Percentiles rank a stretch among this genome's conserved stretches.
Evolutionary conservation across 352 stramenopile species (phyloP).

Genomic region (Phytophthora crassamura): DNA sequence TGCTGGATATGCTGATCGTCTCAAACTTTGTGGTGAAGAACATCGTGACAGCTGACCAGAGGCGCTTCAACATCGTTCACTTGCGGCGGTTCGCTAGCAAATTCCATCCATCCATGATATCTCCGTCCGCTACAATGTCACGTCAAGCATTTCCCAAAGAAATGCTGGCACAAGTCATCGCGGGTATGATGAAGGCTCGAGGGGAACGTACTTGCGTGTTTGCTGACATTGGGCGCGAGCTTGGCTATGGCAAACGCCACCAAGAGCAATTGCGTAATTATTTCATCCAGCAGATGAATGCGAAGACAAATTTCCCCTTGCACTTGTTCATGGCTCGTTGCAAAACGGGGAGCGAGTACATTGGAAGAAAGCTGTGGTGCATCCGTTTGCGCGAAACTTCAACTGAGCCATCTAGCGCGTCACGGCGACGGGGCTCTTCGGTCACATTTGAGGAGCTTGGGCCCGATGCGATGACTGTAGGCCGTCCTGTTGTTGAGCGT

Average conservation of each 20-base stretch:
- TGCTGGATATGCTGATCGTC: constrained; percentile 81
- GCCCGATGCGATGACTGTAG: constrained; percentile 25
- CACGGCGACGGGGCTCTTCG: constrained; percentile 15
- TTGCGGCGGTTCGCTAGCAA: constrained; percentile 64
- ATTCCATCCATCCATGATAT: constrained; percentile 81
- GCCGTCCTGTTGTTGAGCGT: constrained; percentile 62
- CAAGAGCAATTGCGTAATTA: constrained; percentile 86
- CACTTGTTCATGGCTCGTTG: constrained; percentile 86
- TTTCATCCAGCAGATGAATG: constrained; percentile 79
- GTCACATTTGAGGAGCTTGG: constrained; percentile 35
- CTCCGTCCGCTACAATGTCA: constrained; percentile 55
- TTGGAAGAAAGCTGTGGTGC: constrained; percentile 84
- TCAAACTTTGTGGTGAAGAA: constrained; percentile 75
- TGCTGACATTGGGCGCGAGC: constrained; percentile 84
- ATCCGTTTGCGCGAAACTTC: constrained; percentile 52
- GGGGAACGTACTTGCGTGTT: constrained; percentile 80
- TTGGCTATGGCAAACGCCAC: constrained; percentile 77
- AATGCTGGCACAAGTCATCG: constrained; percentile 63
- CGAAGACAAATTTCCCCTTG: constrained; percentile 63
- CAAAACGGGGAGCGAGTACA: constrained; percentile 63
- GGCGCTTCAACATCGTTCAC: constrained; percentile 86
- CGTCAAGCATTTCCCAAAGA: constrained; percentile 70
- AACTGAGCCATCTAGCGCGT: constrained; percentile 1
- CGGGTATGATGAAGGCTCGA: constrained; percentile 65
- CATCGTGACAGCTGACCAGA: constrained; percentile 70